A percentile compares a stretch with the other conserved stretches of the same genome.
Evolutionary conservation across 768 basidiomycete species (phyloP).

Genomic region (Coprinellus micaceus): DNA sequence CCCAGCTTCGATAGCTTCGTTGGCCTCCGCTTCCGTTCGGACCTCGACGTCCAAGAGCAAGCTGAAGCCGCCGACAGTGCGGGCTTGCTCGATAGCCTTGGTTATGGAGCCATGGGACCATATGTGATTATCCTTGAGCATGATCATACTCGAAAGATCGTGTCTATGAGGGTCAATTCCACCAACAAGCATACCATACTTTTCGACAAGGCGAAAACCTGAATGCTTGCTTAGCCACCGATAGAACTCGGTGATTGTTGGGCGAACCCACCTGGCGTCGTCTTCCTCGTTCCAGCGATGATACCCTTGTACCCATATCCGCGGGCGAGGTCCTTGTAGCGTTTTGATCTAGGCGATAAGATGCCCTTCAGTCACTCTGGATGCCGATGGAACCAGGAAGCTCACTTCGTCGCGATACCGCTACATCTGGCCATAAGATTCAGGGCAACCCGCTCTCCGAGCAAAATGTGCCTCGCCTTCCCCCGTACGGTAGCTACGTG

Average conservation of each 20-base stretch:
- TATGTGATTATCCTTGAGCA: conserved; percentile 99
- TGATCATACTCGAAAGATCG: conserved; percentile 98
- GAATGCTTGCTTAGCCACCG: background rate
- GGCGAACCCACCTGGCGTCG: conserved; percentile 68
- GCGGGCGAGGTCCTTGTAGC: conserved; percentile 73
- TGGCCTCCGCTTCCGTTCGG: conserved; percentile 80
- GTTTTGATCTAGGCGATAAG: conserved; percentile 61
- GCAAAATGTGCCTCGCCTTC: conserved; percentile 79
- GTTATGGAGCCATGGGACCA: conserved; percentile 97
- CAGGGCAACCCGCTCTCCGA: conserved; percentile 90
- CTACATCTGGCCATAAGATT: conserved; percentile 94
- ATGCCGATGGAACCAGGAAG: conserved; percentile 1
- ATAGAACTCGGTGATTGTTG: conserved; percentile 4
- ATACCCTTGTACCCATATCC: conserved; percentile 80
- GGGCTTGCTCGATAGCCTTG: conserved; percentile 79
- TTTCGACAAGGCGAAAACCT: conserved; percentile 96
- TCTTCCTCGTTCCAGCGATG: conserved; percentile 95
- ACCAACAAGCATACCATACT: conserved; percentile 97
- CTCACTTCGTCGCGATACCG: conserved; percentile 93
- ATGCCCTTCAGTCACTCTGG: background rate
- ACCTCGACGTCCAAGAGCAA: conserved; percentile 94
- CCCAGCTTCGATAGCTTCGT: conserved; percentile 96
- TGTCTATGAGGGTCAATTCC: conserved; percentile 95
- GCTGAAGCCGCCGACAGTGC: conserved; percentile 87
- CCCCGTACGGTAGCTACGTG: conserved; percentile 91